Percentiles rank a stretch among this genome's conserved stretches.
phyloP scores from a whole-genome alignment of 2,329 filamentous ascomycete genomes.

The Hortaea werneckii region DNA sequence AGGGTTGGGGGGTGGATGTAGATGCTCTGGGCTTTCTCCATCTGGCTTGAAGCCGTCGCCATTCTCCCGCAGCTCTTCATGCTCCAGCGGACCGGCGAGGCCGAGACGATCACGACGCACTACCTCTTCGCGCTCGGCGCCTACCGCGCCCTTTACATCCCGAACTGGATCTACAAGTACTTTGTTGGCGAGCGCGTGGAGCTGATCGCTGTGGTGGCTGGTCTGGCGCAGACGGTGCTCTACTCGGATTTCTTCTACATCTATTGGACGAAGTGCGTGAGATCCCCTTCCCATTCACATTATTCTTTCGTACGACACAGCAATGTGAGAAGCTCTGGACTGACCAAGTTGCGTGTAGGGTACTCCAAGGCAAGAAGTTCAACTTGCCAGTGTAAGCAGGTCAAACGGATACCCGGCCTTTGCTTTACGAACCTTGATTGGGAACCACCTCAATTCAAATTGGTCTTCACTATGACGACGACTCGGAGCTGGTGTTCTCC shows the following conservation, averaged over 20 bases:
- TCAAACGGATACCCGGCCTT: too few relatives aligned
- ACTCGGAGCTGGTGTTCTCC: too few relatives aligned
- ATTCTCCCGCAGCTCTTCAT: constrained; percentile 97
- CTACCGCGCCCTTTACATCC: constrained; percentile 92
- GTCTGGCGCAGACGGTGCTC: constrained; percentile 82
- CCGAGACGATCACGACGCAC: constrained; percentile 98
- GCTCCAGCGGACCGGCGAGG: constrained; percentile 93
- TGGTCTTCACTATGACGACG: too few relatives aligned
- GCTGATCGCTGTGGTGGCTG: constrained; percentile 78
- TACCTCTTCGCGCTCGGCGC: constrained; percentile 88
- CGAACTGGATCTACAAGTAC: constrained; percentile 96
- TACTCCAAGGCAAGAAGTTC: constrained; percentile 45
- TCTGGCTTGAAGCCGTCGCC: constrained; percentile 94
- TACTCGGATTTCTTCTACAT: constrained; percentile 99
- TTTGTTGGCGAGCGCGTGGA: constrained; percentile 63
- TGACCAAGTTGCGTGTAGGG: constrained; percentile 23
- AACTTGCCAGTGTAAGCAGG: constrained; percentile 40
- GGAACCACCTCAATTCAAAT: too few relatives aligned
- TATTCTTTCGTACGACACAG: background rate
- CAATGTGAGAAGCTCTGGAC: background rate
- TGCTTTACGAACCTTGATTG: too few relatives aligned
- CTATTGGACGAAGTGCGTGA: constrained; percentile 85
- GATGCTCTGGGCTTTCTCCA: constrained; percentile 94
- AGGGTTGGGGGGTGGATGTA: constrained; percentile 27
- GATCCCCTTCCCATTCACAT: background rate